Percentiles rank a stretch among this genome's conserved stretches.
phyloP scores from a whole-genome alignment of 139 green algal species.

The Tetraselmis striata region DNA sequence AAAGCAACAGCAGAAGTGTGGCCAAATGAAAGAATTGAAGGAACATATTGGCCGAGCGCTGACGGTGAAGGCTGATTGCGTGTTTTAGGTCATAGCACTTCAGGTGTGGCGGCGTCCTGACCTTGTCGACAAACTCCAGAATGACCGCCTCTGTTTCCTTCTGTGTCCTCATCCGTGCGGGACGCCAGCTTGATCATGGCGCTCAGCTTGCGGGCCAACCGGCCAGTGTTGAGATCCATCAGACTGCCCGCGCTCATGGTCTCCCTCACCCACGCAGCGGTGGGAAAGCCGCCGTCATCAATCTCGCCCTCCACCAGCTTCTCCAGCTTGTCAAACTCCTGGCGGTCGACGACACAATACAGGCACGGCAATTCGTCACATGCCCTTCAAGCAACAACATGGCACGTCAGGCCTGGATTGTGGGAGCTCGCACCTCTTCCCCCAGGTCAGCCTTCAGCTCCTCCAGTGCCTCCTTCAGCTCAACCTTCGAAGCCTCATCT shows the following conservation, averaged over 20 bases:
- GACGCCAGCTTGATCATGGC: background rate
- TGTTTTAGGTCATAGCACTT: too few species aligned
- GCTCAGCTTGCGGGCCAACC: background rate
- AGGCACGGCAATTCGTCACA: too few species aligned
- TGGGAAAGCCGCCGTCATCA: background rate
- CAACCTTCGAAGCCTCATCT: background rate
- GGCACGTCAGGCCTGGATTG: too few species aligned
- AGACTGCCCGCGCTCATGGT: background rate
- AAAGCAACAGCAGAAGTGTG: too few species aligned
- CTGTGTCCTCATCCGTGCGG: background rate
- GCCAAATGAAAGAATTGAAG: too few species aligned
- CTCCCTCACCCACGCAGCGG: background rate
- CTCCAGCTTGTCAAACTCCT: background rate
- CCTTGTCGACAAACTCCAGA: background rate
- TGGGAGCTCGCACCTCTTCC: background rate
- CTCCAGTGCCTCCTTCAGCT: background rate
- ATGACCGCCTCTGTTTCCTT: background rate
- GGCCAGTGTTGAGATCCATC: background rate
- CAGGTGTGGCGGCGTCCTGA: too few species aligned
- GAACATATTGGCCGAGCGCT: too few species aligned
- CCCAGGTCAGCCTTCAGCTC: background rate
- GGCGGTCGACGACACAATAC: too few species aligned
- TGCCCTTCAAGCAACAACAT: too few species aligned
- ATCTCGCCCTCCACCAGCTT: background rate
- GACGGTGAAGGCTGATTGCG: too few species aligned